These are phyloP conservation scores for Blastocystis sp. DNA, from an alignment of 352 stramenopile species.

Conservation along the genomic window DNA sequence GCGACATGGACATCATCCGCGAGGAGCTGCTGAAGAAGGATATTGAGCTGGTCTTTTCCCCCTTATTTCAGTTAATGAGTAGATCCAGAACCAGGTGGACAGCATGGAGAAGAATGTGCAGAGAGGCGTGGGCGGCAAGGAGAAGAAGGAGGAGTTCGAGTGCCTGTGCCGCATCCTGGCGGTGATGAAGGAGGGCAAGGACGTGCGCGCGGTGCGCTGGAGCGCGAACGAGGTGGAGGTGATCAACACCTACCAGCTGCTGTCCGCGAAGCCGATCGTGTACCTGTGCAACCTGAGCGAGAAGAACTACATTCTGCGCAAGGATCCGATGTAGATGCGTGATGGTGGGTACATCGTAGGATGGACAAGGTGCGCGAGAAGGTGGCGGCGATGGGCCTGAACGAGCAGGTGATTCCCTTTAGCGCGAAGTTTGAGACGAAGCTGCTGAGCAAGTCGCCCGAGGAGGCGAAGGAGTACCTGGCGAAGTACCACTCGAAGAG, in stretches of 20 bases:
- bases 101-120: conserved; percentile 74
- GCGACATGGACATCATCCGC: conserved; percentile 98
- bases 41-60: conserved; percentile 76
- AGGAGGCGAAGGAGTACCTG: conserved; percentile 73
- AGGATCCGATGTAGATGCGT: conserved; percentile 84
- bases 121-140: conserved; percentile 71
- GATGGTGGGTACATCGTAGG: conserved; percentile 73
- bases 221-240: conserved; percentile 81
- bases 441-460: conserved; percentile 74
- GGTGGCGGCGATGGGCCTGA: conserved; percentile 90
- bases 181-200: conserved; percentile 82
- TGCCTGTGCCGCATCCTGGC: conserved; percentile 80
- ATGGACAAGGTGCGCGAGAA: conserved; percentile 93
- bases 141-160: conserved; percentile 85
- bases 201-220: conserved; percentile 86
- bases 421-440: conserved; percentile 96
- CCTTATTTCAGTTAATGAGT: conserved; percentile 9
- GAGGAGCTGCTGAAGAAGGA: conserved; percentile 95
- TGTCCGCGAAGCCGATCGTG: conserved; percentile 91
- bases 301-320: conserved; percentile 95
- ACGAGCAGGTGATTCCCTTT: conserved; percentile 92
- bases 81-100: conserved; percentile 79
- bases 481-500: conserved; percentile 78
- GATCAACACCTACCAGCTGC: conserved; percentile 85
- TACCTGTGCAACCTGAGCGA: conserved; percentile 98